Base-by-base conservation (phyloP, 352 stramenopile species). In the Phytophthora colocasiae region DNA sequence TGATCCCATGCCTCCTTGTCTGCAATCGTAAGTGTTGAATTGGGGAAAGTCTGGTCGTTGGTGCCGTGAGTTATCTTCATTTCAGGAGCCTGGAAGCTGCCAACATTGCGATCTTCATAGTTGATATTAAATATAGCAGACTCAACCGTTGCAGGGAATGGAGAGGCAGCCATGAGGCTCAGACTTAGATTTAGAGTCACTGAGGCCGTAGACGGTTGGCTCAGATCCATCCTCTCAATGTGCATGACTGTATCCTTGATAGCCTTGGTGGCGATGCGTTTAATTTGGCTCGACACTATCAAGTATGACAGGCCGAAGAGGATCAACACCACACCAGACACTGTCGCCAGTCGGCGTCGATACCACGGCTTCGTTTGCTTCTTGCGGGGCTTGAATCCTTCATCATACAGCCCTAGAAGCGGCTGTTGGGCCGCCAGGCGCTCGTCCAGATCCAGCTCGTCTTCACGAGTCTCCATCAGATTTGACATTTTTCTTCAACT, bases 191-290 rank as follows among this genome's bases (percentile, higher is more conserved):
- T 71, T 10, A 94, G 75, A 41, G 49, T 69, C 27, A 94, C 70
- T 8, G 46, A 65, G 6, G 57, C 45, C 6, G 31, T 15, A 4
- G 57, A 43, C 7, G 86, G 86, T 0, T 73, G 66, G 22, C 72
- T 85, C 45, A 94, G 71, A 52, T 77, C 71, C 86, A 94, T 89
- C 36, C 47, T 65, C 4, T 67, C 40, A n/a, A 92, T 81, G 41
- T 66, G 61, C 82, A 94, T 91, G 11, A 63, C 63, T 2, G 86
- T 87, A 15, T 74, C 77, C 24, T 72, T 70, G 47, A 94, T 92
- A 38, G 86, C 78, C 26, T 68, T 70, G 17, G 75, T 67, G 24
- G 86, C 86, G 43, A 94, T 73, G 45, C 72, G 78, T 15, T 64
- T 63, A 46, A 92, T 78, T 24, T 91, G 83, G 34, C 72, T 83